A percentile compares a stretch with the other conserved stretches of the same genome.
Conservation (phyloP, 345 rosid species). For the Corchorus capsularis region DNA sequence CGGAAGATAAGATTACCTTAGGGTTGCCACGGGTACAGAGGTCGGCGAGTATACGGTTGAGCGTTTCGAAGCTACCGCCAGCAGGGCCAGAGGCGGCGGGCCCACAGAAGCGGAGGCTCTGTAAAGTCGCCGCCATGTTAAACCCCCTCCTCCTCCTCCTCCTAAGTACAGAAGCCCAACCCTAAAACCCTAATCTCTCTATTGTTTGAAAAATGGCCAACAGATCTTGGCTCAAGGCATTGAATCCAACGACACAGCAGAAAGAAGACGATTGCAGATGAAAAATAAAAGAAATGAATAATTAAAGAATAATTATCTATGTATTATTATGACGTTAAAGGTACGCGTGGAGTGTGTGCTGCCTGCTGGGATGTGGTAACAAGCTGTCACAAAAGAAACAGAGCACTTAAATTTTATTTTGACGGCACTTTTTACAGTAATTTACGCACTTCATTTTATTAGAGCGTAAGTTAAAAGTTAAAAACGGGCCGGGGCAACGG, state of each 20-base stretch:
- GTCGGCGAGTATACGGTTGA: conserved; percentile 80
- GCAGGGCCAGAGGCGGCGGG: conserved; percentile 45
- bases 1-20: conserved; percentile 46
- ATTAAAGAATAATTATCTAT: neutral
- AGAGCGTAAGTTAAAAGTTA: no score
- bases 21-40: conserved; percentile 79
- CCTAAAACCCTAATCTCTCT: conserved; percentile 41
- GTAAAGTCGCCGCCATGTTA: conserved; percentile 57
- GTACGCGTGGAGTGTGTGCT: neutral
- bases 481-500: no score
- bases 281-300: neutral
- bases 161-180: conserved; percentile 27
- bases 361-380: neutral
- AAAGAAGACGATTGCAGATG: neutral
- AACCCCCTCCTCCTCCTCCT: conserved; percentile 12
- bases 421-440: no score
- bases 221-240: conserved; percentile 16
- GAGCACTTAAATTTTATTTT: neutral
- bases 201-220: neutral
- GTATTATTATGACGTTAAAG: neutral
- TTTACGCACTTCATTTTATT: no score
- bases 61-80: conserved; percentile 74
- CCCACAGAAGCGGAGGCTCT: conserved; percentile 58
- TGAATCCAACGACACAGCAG: neutral
- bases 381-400: neutral